Conservation (phyloP, 129 eudicot genomes). For the Smallanthus sonchifolius region DNA sequence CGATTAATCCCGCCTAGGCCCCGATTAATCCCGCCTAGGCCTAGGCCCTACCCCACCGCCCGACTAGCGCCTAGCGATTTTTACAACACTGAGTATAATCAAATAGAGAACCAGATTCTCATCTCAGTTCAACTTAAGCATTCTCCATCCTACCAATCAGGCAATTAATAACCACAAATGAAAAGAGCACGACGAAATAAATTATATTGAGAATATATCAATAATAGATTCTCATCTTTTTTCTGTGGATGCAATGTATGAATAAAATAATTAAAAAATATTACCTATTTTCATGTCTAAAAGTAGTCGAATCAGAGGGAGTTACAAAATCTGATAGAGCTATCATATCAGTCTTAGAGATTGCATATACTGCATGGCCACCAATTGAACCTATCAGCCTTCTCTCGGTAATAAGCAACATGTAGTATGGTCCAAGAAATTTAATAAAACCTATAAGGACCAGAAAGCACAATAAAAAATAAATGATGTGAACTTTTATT, state of each 20-base stretch:
- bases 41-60: too few species aligned
- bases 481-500: not conserved
- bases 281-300: slow-evolving; percentile 66
- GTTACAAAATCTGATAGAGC: slow-evolving; percentile 51
- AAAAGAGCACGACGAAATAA: not conserved
- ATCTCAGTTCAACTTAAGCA: not conserved
- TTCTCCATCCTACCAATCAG: not conserved
- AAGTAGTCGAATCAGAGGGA: slow-evolving; percentile 31
- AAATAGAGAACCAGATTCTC: not conserved
- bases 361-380: slow-evolving; percentile 67
- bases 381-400: slow-evolving; percentile 64
- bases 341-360: slow-evolving; percentile 65
- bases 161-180: not conserved
- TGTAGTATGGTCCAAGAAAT: slow-evolving; percentile 79
- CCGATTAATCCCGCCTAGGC: too few species aligned
- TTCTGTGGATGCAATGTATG: not conserved
- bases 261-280: not conserved
- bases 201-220: not conserved
- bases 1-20: too few species aligned
- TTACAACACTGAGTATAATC: too few species aligned
- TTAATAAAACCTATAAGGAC: slow-evolving; percentile 61
- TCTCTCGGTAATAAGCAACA: slow-evolving; percentile 68
- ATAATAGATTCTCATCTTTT: not conserved
- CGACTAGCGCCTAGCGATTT: too few species aligned
- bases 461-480: slow-evolving; percentile 3